Evolutionary conservation across 768 basidiomycete genomes (phyloP), one percentile per base, ranked within the genome.

Genomic region (Rhizopogon vesiculosus): DNA sequence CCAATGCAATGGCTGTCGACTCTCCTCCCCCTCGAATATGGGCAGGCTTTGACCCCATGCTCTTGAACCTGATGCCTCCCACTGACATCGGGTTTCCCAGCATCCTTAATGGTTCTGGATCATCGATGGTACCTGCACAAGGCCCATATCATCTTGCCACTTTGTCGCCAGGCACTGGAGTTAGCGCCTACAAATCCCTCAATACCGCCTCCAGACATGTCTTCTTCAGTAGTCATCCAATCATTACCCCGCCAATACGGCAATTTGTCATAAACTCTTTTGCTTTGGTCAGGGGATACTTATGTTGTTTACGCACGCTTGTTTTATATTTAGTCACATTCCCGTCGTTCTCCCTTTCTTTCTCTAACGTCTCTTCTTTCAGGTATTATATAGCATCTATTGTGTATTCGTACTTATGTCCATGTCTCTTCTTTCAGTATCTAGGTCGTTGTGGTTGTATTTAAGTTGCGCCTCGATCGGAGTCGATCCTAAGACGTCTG

Each of bases 51-150:
- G 76, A 81, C 59, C 74, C 78, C 18, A 64, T 71, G 16, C 71
- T 86, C 41, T 72, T 86, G 38, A 86, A 85, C 56, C 82, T 84
- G 3, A 56, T 77, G 55, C 71, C 70, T 7, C 71, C 70, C 1
- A 68, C 67, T 10, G 63, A 71, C 8, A 63, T 63, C 12, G 59
- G 62, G 38, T 66, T 64, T 55, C 25, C 56, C 45, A 53, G 29
- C 61, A 25, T 18, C 54, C 56, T 60, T 18, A 73, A 71, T 25
- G 68, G 67, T 10, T 41, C 25, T 40, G 18, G 45, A 10, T 28
- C 48, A 16, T 49, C 48, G 19, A 49, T 19, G 8, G 19, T 10
- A 15, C 48, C 48, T 22, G 15, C 9, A 15, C 48, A 49, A 49
- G 48, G 38, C 15, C 31, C 31, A 15, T 48, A 8, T 10, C 33